A percentile compares a stretch with the other conserved stretches of the same genome.
These are phyloP conservation scores for Coccomyxa subellipsoidea DNA, from an alignment of 163 green algal species.

Conservation along the genomic window DNA sequence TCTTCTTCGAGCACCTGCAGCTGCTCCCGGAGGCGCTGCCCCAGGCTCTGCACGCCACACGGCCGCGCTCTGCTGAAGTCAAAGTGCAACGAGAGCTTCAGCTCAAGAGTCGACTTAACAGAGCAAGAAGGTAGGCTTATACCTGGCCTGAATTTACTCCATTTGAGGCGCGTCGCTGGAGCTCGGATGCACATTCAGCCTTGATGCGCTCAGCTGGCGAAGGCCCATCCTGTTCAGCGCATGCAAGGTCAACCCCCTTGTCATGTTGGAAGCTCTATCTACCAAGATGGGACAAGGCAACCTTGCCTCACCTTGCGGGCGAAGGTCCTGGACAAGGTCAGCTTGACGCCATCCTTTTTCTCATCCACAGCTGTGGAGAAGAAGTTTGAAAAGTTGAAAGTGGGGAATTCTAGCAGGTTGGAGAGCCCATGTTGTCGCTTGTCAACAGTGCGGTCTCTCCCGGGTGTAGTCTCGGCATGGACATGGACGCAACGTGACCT, in stretches of 20 bases:
- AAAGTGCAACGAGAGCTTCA: background rate
- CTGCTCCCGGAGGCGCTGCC: background rate
- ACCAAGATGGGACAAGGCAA: background rate
- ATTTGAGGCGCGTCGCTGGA: background rate
- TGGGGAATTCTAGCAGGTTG: background rate
- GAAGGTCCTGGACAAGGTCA: background rate
- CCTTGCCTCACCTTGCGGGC: background rate
- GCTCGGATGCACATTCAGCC: background rate
- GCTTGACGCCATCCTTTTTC: background rate
- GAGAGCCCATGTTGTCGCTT: background rate
- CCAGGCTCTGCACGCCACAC: background rate
- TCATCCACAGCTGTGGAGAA: background rate
- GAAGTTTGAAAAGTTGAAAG: background rate
- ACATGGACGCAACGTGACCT: background rate
- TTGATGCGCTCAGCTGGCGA: background rate
- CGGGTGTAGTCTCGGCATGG: background rate
- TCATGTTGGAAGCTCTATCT: background rate
- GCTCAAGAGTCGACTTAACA: background rate
- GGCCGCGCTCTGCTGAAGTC: background rate
- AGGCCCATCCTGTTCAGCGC: background rate
- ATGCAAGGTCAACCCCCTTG: background rate
- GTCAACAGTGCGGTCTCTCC: background rate
- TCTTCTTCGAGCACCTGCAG: slow-evolving; percentile 1
- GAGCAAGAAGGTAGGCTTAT: background rate
- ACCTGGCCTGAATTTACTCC: background rate